These are phyloP conservation scores for Aphanomyces invadans DNA, from an alignment of 352 stramenopile genomes.

Conservation along the genomic window DNA sequence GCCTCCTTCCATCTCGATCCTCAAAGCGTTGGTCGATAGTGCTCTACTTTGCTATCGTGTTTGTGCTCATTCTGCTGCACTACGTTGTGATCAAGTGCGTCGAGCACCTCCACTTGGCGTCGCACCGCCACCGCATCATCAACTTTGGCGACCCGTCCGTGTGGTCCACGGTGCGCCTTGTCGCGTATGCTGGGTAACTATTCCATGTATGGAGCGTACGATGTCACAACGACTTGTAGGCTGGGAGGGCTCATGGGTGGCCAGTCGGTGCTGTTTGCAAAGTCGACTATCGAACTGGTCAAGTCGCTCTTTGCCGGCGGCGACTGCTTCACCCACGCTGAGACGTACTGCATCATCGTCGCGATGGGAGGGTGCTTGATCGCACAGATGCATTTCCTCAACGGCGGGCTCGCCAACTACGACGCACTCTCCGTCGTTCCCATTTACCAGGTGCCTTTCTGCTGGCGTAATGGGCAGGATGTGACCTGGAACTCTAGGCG, in stretches of 20 bases:
- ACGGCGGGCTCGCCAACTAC: constrained; percentile 63
- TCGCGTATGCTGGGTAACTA: constrained; percentile 57
- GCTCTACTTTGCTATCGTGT: constrained; percentile 46
- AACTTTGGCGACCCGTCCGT: constrained; percentile 51
- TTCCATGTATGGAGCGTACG: constrained; percentile 2
- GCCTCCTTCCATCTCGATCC: too few species aligned
- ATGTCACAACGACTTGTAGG: constrained; percentile 14
- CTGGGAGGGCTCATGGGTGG: constrained; percentile 69
- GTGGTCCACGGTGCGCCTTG: constrained; percentile 60
- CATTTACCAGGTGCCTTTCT: constrained; percentile 46
- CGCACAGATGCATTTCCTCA: constrained; percentile 67
- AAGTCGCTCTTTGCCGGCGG: constrained; percentile 64
- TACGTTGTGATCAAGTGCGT: constrained; percentile 62
- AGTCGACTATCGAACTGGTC: constrained; percentile 68
- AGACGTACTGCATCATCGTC: constrained; percentile 60
- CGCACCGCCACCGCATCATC: constrained; percentile 62
- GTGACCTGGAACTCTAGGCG: constrained; percentile 25
- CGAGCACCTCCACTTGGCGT: constrained; percentile 58
- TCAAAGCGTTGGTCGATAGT: too few species aligned
- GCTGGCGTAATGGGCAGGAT: background rate
- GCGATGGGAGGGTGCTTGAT: constrained; percentile 53
- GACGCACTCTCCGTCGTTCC: constrained; percentile 78
- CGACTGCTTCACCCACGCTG: constrained; percentile 45
- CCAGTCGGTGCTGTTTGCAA: constrained; percentile 80
- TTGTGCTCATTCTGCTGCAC: constrained; percentile 46